Evolutionary conservation across 441 rosid genomes (phyloP), one percentile per base, ranked within the genome.

Genomic region (Bruguiera hainesii): DNA sequence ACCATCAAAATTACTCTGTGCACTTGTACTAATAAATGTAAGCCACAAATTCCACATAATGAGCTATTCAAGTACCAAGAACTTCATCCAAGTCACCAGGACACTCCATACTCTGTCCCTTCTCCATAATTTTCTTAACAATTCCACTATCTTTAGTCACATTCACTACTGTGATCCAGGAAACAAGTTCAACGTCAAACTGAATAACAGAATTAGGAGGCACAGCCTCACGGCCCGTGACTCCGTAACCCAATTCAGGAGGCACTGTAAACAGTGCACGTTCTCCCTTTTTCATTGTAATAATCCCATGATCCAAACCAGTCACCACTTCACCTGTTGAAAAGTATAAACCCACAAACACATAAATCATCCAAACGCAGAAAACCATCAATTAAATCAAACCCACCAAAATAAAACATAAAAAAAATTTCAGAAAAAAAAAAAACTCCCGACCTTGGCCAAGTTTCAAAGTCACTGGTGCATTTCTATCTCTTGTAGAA

Each of bases 41-140:
- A 71, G 71, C 25, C 13, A 62, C 62, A 66, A 49, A n/a, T 23
- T 63, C 66, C 18, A 35, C 66, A 71, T 63, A 65, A 66, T 67
- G 52, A 16, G 58, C 51, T 37, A 31, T 39, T 30, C 37, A 71
- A 42, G 64, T 78, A 87, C 87, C 88, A 30, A 81, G 86, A 75
- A 83, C 90, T 82, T 87, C 89, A 78, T 85, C 93, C 51, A 85
- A 76, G 65, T 83, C 82, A 71, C 81, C 61, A 31, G 90, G 93
- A 10, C 52, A 42, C 67, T 42, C 83, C 29, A 69, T 67, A 66
- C 55, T 78, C 69, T 65, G 74, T 42, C 90, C 93, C 60, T 64
- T 80, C 60, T 73, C 75, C 73, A 83, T 21, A 72, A 83, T 80
- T 73, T 76, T 87, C 84, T 87, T 87, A 58, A 83, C 33, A 35